Evolutionary conservation across 2,329 filamentous ascomycete genomes (phyloP).

Genomic region (Penicillium sp.): DNA sequence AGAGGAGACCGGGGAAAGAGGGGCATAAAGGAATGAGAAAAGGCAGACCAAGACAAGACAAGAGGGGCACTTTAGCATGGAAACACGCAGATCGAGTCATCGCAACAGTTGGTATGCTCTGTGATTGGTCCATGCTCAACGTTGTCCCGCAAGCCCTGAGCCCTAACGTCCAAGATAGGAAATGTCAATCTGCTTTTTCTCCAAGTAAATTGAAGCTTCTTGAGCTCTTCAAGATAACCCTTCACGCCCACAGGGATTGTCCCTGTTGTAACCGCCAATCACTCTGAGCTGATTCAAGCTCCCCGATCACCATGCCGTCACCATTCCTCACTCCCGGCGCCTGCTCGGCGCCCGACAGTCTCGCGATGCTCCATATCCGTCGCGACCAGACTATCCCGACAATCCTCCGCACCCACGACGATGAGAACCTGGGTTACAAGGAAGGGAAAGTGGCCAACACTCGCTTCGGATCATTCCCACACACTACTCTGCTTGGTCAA

Average conservation of each 20-base stretch:
- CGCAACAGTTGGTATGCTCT: conserved; percentile 10
- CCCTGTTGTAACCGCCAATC: neutral
- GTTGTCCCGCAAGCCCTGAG: conserved; percentile 15
- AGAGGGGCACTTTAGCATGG: conserved; percentile 20
- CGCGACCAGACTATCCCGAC: conserved; percentile 81
- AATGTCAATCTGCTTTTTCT: conserved; percentile 19
- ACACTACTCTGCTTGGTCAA: conserved; percentile 72
- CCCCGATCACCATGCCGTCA: conserved; percentile 51
- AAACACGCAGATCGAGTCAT: conserved; percentile 20
- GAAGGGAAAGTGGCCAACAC: conserved; percentile 85
- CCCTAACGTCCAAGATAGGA: conserved; percentile 25
- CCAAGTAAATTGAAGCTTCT: neutral
- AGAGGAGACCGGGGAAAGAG: conserved; percentile 17
- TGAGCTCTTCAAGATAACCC: neutral
- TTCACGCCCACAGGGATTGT: neutral
- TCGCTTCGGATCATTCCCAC: conserved; percentile 86
- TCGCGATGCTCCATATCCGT: conserved; percentile 85
- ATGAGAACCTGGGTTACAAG: conserved; percentile 68
- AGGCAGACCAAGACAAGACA: conserved; percentile 18
- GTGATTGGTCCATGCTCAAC: conserved; percentile 21
- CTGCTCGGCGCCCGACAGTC: conserved; percentile 61
- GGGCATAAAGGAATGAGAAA: conserved; percentile 20
- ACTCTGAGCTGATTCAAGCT: neutral
- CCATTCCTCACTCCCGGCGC: conserved; percentile 75
- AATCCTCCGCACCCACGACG: conserved; percentile 63